phyloP scores from a whole-genome alignment of 2,329 filamentous ascomycete species.

The Lasiodiplodia theobromae region DNA sequence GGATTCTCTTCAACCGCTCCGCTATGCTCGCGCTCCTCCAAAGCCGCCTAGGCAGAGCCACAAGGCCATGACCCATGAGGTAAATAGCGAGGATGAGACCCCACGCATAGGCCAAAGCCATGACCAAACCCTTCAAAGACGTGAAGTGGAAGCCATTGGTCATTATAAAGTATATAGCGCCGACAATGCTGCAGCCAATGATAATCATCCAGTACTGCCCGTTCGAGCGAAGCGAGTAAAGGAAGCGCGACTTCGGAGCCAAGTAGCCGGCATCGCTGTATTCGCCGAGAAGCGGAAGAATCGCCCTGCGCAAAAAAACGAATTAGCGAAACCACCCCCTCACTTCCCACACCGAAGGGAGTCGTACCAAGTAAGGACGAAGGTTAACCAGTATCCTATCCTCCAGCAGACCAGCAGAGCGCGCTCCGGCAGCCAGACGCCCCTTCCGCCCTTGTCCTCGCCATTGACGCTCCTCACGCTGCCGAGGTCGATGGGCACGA shows the following conservation, averaged over 20 bases:
- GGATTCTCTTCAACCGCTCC: conserved; percentile 75
- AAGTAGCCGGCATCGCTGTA: conserved; percentile 94
- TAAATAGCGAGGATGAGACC: conserved; percentile 91
- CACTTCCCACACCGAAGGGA: not conserved
- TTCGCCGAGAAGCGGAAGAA: conserved; percentile 91
- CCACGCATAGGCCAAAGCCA: conserved; percentile 96
- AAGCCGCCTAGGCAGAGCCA: conserved; percentile 83
- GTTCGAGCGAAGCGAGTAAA: conserved; percentile 87
- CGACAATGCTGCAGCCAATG: conserved; percentile 72
- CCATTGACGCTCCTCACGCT: conserved; percentile 73
- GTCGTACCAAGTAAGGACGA: conserved; percentile 85
- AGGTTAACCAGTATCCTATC: conserved; percentile 97
- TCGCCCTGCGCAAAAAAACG: conserved; percentile 65
- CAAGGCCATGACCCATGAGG: conserved; percentile 95
- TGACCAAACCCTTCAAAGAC: conserved; percentile 82
- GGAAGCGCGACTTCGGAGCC: conserved; percentile 78
- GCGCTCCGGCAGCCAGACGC: conserved; percentile 84
- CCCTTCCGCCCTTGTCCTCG: conserved; percentile 73
- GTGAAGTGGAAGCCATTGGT: conserved; percentile 75
- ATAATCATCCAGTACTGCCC: conserved; percentile 87
- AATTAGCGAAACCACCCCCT: not conserved
- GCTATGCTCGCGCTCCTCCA: conserved; percentile 81
- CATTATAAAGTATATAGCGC: conserved; percentile 82
- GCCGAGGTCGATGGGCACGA: conserved; percentile 95
- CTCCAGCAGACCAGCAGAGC: conserved; percentile 89